phyloP scores from a whole-genome alignment of 257 asterid species.

The Scutellaria galericulata region DNA sequence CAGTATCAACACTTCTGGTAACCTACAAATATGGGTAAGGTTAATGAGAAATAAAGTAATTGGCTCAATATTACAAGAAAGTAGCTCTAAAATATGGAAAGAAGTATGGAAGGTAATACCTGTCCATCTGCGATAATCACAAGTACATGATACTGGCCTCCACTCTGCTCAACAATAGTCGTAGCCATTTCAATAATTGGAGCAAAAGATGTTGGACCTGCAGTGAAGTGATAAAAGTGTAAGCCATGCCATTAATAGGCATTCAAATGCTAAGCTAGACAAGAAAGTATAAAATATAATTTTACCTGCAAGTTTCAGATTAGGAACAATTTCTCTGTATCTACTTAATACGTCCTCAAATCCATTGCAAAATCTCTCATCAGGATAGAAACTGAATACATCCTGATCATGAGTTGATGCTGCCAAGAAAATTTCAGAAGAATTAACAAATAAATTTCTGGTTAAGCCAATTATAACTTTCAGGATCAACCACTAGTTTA shows the following conservation, averaged over 20 bases:
- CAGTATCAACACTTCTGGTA: slow-evolving; percentile 93
- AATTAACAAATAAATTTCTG: neutral
- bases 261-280: slow-evolving; percentile 19
- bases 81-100: slow-evolving; percentile 11
- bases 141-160: slow-evolving; percentile 92
- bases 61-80: slow-evolving; percentile 25
- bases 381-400: slow-evolving; percentile 78
- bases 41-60: slow-evolving; percentile 4
- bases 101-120: slow-evolving; percentile 43
- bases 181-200: slow-evolving; percentile 87
- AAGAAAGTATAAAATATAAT: slow-evolving; percentile 24
- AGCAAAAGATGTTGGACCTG: slow-evolving; percentile 98
- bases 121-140: slow-evolving; percentile 96
- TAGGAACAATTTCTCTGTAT: slow-evolving; percentile 79
- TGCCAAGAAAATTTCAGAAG: slow-evolving; percentile 43
- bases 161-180: slow-evolving; percentile 87
- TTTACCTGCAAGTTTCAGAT: slow-evolving; percentile 81
- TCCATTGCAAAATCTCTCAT: slow-evolving; percentile 76
- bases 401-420: slow-evolving; percentile 92
- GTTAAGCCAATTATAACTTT: slow-evolving; percentile 11
- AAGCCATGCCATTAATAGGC: slow-evolving; percentile 25
- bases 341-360: slow-evolving; percentile 86
- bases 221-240: slow-evolving; percentile 34
- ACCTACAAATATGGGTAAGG: slow-evolving; percentile 56
- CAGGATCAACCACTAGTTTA: slow-evolving; percentile 22